Evolutionary conservation across 768 basidiomycete genomes (phyloP).

Genomic region (Mrakia blollopis): DNA sequence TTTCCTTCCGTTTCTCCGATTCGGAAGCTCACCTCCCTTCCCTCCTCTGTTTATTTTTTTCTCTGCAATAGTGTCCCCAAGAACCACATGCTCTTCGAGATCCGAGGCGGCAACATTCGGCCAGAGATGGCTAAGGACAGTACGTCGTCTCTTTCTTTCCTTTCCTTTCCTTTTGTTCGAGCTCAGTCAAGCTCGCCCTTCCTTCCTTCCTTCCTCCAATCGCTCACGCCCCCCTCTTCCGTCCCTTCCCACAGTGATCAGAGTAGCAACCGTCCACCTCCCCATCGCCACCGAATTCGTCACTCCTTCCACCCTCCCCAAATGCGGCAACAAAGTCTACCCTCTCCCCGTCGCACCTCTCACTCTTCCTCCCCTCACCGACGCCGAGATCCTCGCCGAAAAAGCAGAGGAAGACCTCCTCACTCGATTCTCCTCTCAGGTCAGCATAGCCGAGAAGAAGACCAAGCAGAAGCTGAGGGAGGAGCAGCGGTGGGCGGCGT

Average conservation of each 20-base stretch:
- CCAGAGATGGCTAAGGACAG: constrained; percentile 90
- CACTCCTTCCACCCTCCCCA: constrained; percentile 15
- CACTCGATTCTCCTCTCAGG: not conserved
- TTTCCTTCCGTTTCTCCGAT: not conserved
- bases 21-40: not conserved
- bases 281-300: constrained; percentile 20
- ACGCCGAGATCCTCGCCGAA: constrained; percentile 13
- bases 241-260: not conserved
- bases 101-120: constrained; percentile 81
- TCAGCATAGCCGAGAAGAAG: not conserved
- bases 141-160: constrained; percentile 45
- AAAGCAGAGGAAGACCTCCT: constrained; percentile 3
- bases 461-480: not conserved
- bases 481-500: not conserved
- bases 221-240: not conserved
- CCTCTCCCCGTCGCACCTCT: not conserved
- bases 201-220: not conserved
- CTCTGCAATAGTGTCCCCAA: constrained; percentile 65
- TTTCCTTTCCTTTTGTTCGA: not conserved
- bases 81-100: constrained; percentile 88
- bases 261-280: constrained; percentile 17
- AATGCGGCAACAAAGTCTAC: constrained; percentile 15
- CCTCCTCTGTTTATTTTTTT: not conserved
- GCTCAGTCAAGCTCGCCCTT: not conserved
- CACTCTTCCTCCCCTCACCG: constrained; percentile 15